Conservation (phyloP, 805 yeast species). For the Ogataea sp. region DNA sequence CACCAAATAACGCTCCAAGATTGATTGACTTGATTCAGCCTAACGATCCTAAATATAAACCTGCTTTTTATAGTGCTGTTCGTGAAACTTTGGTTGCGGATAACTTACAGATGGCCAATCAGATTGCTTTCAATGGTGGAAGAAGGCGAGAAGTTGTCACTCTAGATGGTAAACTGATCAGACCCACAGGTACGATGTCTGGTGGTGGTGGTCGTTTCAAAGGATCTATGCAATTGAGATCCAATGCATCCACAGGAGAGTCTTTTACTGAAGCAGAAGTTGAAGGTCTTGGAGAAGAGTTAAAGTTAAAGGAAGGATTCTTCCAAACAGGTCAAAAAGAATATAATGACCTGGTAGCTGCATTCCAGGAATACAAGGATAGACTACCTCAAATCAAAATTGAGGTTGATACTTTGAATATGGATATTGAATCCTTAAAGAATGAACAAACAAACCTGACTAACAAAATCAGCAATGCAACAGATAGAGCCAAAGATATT, state of each 20-base stretch:
- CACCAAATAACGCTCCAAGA: constrained; percentile 75
- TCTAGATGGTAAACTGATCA: constrained; percentile 84
- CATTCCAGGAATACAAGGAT: constrained; percentile 51
- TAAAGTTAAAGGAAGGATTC: constrained; percentile 43
- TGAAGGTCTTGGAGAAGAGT: constrained; percentile 41
- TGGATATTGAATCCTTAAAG: too few relatives aligned
- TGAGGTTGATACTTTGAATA: constrained; percentile 49
- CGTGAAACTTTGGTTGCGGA: constrained; percentile 83
- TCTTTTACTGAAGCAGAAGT: constrained; percentile 53
- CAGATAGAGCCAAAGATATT: constrained; percentile 7
- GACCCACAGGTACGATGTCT: constrained; percentile 89
- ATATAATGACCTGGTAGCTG: constrained; percentile 49
- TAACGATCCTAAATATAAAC: constrained; percentile 56
- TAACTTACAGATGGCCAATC: constrained; percentile 70
- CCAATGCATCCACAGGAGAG: constrained; percentile 14
- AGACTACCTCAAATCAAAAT: constrained; percentile 63
- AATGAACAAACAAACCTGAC: too few relatives aligned
- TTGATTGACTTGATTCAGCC: constrained; percentile 77
- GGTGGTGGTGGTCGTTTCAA: constrained; percentile 82
- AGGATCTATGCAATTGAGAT: constrained; percentile 68
- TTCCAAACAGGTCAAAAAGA: constrained; percentile 43
- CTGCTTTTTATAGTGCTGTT: constrained; percentile 85
- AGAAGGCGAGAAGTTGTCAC: constrained; percentile 83
- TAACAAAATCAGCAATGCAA: too few relatives aligned
- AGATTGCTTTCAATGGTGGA: constrained; percentile 73